phyloP scores from a whole-genome alignment of 306 rosid genomes.

The Malus sieversii region DNA sequence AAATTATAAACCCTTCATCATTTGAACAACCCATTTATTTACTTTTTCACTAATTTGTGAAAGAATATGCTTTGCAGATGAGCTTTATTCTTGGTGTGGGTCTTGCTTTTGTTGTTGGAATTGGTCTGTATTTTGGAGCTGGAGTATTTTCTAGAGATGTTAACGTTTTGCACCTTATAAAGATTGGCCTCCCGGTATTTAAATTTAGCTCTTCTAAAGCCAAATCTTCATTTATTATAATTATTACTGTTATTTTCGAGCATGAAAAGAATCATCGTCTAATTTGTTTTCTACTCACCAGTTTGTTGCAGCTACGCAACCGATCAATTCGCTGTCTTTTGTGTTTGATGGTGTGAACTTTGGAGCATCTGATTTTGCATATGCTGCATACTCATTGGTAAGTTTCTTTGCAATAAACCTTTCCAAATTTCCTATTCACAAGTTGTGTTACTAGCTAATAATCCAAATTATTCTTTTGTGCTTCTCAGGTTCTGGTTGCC shows the following conservation, averaged over 20 bases:
- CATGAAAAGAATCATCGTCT: neutral
- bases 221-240: neutral
- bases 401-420: neutral
- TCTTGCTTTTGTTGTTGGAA: constrained; percentile 61
- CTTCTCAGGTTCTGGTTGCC: constrained; percentile 62
- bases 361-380: constrained; percentile 95
- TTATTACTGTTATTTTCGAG: neutral
- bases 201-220: neutral
- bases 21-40: neutral
- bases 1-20: neutral
- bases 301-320: constrained; percentile 98
- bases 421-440: neutral
- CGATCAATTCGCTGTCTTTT: constrained; percentile 78
- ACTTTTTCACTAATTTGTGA: neutral
- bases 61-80: constrained; percentile 40
- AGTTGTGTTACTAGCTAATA: neutral
- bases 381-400: constrained; percentile 82
- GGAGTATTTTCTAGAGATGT: constrained; percentile 58
- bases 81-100: constrained; percentile 72
- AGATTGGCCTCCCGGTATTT: constrained; percentile 67
- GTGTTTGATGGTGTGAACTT: constrained; percentile 92
- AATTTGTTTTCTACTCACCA: constrained; percentile 18
- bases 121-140: constrained; percentile 75
- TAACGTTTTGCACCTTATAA: constrained; percentile 67
- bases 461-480: neutral